A percentile compares a stretch with the other conserved stretches of the same genome.
These are phyloP conservation scores for Westerdykella sp. DNA, from an alignment of 2,329 filamentous ascomycete species.

Conservation along the genomic window DNA sequence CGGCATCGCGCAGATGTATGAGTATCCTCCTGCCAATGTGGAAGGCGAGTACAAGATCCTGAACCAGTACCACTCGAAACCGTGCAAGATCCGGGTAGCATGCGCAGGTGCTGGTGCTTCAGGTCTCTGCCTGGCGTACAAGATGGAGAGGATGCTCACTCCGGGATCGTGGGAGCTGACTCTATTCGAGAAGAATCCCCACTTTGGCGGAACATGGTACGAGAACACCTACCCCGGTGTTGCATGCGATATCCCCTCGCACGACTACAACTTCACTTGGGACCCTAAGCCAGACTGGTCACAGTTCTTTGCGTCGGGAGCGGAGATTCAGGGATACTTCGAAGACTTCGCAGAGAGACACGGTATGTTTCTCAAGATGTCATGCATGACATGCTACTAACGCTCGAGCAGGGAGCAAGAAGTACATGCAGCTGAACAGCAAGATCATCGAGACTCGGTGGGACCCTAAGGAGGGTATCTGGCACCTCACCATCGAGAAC, in stretches of 20 bases:
- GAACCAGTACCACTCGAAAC: slow-evolving; percentile 31
- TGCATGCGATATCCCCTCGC: slow-evolving; percentile 35
- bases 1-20: slow-evolving; percentile 20
- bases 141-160: slow-evolving; percentile 29
- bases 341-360: slow-evolving; percentile 53
- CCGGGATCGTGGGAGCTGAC: slow-evolving; percentile 27
- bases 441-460: slow-evolving; percentile 42
- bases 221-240: slow-evolving; percentile 32
- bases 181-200: slow-evolving; percentile 27
- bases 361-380: slow-evolving; percentile 42
- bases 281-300: slow-evolving; percentile 53
- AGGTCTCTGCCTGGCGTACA: slow-evolving; percentile 28
- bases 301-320: slow-evolving; percentile 44
- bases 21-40: slow-evolving; percentile 25
- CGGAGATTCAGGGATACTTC: slow-evolving; percentile 47
- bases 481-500: slow-evolving; percentile 36
- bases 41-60: slow-evolving; percentile 29
- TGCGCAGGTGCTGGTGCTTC: slow-evolving; percentile 27
- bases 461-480: slow-evolving; percentile 38
- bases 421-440: slow-evolving; percentile 44
- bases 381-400: neutral
- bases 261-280: slow-evolving; percentile 60
- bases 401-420: slow-evolving; percentile 32
- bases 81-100: slow-evolving; percentile 24
- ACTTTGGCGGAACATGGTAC: slow-evolving; percentile 30